A percentile compares a stretch with the other conserved stretches of the same genome.
Conservation (phyloP, 345 rosid species). For the Abelmoschus esculentus region DNA sequence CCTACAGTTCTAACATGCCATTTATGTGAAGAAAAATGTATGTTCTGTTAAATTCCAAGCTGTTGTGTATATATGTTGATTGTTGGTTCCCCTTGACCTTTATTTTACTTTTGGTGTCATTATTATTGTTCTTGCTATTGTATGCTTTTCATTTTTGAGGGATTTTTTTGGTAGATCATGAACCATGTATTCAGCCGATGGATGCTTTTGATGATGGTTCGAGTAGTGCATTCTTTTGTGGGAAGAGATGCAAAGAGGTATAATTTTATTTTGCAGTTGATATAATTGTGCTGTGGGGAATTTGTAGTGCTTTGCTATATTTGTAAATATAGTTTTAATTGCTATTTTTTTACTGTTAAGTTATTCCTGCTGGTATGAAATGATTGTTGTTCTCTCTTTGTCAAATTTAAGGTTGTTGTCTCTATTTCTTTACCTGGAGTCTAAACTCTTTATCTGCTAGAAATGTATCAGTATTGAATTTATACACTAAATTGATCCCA, state of each 20-base stretch:
- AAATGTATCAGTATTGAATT: background rate
- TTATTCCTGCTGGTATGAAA: background rate
- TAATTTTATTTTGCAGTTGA: background rate
- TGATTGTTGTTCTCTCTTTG: background rate
- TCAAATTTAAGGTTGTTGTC: background rate
- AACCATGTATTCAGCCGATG: constrained; percentile 37
- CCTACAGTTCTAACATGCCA: constrained; percentile 36
- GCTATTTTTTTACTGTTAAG: background rate
- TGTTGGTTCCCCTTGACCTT: background rate
- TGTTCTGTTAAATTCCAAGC: background rate
- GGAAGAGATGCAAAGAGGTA: constrained; percentile 81
- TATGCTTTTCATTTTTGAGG: constrained; percentile 2
- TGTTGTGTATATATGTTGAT: background rate
- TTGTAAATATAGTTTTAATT: background rate
- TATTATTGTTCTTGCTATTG: constrained; percentile 6
- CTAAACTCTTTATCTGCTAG: background rate
- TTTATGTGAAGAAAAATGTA: constrained; percentile 87
- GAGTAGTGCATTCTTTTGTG: constrained; percentile 49
- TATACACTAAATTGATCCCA: background rate
- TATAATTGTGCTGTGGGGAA: background rate
- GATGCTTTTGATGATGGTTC: constrained; percentile 26
- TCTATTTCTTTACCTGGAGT: background rate
- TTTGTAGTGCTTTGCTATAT: background rate
- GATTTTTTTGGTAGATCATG: constrained; percentile 54
- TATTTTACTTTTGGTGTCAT: background rate